Evolutionary conservation across 2,329 filamentous ascomycete genomes (phyloP), one percentile per base, ranked within the genome.

Genomic region (Talaromyces sp.): DNA sequence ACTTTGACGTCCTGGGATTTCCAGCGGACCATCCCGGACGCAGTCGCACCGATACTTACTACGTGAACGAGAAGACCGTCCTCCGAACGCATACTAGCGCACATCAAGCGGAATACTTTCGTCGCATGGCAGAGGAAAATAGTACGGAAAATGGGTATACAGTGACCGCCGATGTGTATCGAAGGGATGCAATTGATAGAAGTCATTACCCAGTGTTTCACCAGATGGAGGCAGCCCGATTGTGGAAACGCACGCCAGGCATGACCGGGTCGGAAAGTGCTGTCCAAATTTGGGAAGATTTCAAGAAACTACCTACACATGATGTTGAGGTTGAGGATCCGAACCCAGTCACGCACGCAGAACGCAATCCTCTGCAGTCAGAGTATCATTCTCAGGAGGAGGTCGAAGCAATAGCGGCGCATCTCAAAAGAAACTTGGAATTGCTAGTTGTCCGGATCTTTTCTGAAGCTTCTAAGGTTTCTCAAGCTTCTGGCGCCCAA

Each of bases 151-250:
- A 88, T 43, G 95, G 94, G 2, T 99, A 93, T 76, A 90, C 96
- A 38, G 91, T 99, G 75, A 91, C 90, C 66, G 95, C 94, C 27
- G 95, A 99, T 76, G 95, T 99, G 19, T 99, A 98, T 78, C 88
- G 95, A 51, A 86, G 95, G 69, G 95, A 99, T 85, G 93, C 94
- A 65, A 90, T 99, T 73, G 95, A 99, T 79, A 88, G 91, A 65
- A 95, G 90, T 71, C 95, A 99, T 79, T 98, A 98, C 79, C 95
- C 95, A 0, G 88, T 96, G 66, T 99, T 99, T 78, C 95, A 99
- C 79, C 95, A 99, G 80, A 98, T 98, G 93, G 95, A 99, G 77
- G 94, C 93, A 13, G 94, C 94, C 8, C 85, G 90, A 71, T 89
- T 93, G 63, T 99, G 95, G 94, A 90, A 95, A 74, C 86, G 92